phyloP scores from a whole-genome alignment of 345 rosid genomes.

The Citrus sp. region DNA sequence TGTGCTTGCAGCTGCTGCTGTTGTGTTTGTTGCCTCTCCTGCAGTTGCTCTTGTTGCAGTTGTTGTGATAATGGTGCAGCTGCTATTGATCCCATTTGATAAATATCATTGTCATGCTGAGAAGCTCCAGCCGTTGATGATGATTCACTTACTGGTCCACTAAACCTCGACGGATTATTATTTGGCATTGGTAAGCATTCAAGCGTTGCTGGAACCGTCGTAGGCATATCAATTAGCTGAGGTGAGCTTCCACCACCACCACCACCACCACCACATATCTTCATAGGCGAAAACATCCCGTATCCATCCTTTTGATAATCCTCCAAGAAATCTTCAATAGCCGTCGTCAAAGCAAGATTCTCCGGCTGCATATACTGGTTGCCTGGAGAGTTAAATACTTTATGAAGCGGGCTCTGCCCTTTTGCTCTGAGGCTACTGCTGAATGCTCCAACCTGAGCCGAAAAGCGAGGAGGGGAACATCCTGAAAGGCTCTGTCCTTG shows the following conservation, averaged over 20 bases:
- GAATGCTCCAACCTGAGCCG: constrained; percentile 32
- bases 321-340: constrained; percentile 51
- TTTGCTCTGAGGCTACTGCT: constrained; percentile 24
- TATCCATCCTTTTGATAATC: constrained; percentile 41
- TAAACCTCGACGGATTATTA: constrained; percentile 18
- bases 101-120: constrained; percentile 33
- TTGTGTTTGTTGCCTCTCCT: constrained; percentile 24
- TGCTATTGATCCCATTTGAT: constrained; percentile 18
- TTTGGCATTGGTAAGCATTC: constrained; percentile 32
- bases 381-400: constrained; percentile 42
- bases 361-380: constrained; percentile 41
- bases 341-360: constrained; percentile 44
- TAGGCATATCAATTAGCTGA: constrained; percentile 25
- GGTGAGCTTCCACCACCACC: constrained; percentile 13
- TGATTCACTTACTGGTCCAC: constrained; percentile 22
- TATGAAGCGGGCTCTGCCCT: constrained; percentile 45
- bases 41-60: constrained; percentile 34
- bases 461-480: constrained; percentile 41
- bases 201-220: constrained; percentile 15
- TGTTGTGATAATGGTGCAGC: constrained; percentile 42
- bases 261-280: constrained; percentile 20
- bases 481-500: constrained; percentile 40
- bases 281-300: constrained; percentile 23
- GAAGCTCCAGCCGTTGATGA: constrained; percentile 21
- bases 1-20: constrained; percentile 13